Evolutionary conservation across 257 asterid genomes (phyloP).

Genomic region (Ehretia macrophylla): DNA sequence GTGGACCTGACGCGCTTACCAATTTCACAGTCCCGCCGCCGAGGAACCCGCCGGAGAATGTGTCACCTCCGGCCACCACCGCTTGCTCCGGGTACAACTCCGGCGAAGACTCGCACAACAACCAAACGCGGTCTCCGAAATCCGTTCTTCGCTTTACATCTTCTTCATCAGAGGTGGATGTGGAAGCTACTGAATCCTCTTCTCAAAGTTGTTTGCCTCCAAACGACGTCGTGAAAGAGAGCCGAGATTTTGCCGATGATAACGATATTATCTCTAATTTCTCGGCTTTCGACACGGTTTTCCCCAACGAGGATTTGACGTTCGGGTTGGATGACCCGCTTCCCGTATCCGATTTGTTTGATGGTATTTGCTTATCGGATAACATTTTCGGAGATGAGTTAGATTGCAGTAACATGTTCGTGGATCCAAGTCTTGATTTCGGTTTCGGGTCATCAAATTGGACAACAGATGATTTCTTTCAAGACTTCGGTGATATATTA

Average conservation of each 20-base stretch:
- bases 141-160: constrained; percentile 65
- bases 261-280: constrained; percentile 23
- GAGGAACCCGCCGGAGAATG: not conserved
- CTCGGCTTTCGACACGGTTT: constrained; percentile 27
- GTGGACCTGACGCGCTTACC: constrained; percentile 95
- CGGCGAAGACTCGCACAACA: constrained; percentile 60
- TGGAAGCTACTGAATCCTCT: constrained; percentile 44
- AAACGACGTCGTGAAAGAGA: constrained; percentile 22
- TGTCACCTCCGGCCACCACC: not conserved
- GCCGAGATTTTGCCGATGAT: constrained; percentile 9
- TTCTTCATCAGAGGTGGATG: constrained; percentile 33
- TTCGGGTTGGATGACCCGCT: constrained; percentile 45
- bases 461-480: constrained; percentile 50
- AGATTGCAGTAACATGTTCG: constrained; percentile 22
- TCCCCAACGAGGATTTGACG: constrained; percentile 32
- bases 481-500: constrained; percentile 71
- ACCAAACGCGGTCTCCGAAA: constrained; percentile 57
- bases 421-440: constrained; percentile 49
- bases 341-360: constrained; percentile 23
- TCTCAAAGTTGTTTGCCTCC: constrained; percentile 14
- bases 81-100: constrained; percentile 58
- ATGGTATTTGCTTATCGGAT: constrained; percentile 27
- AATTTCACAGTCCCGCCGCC: constrained; percentile 50
- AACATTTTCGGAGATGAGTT: constrained; percentile 33
- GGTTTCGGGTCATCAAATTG: constrained; percentile 33